Conservation (phyloP, 139 green algal genomes). For the Coccomyxa sp. region DNA sequence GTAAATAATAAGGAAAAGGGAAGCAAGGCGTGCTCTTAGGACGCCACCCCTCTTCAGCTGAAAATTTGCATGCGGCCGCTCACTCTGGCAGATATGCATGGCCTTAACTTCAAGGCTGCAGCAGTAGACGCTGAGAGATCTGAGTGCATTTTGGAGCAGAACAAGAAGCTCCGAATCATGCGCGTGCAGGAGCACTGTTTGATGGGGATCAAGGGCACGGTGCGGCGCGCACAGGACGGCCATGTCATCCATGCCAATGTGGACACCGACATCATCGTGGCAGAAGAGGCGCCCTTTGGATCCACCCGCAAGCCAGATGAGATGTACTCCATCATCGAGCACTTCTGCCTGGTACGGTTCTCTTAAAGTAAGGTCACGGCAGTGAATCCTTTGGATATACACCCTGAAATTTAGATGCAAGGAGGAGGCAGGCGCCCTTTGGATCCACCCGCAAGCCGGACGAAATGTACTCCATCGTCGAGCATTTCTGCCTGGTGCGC, state of each 20-base stretch:
- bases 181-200: conserved; percentile 75
- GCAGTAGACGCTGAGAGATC: no score
- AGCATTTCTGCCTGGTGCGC: conserved; percentile 56
- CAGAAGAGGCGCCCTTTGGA: conserved; percentile 66
- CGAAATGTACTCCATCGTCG: conserved; percentile 81
- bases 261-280: conserved; percentile 78
- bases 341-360: conserved; percentile 41
- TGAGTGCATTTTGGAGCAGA: no score
- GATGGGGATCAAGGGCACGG: conserved; percentile 73
- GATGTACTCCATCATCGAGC: conserved; percentile 81
- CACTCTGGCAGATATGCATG: no score
- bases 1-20: no score
- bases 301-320: conserved; percentile 74
- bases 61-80: no score
- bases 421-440: conserved; percentile 60
- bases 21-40: no score
- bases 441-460: conserved; percentile 72
- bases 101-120: no score
- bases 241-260: conserved; percentile 80
- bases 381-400: background rate
- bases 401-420: background rate
- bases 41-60: no score
- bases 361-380: background rate
- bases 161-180: no score
- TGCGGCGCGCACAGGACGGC: conserved; percentile 59